Evolutionary conservation across 169 alveolate genomes (phyloP).

Genomic region (Plasmodium sp.): DNA sequence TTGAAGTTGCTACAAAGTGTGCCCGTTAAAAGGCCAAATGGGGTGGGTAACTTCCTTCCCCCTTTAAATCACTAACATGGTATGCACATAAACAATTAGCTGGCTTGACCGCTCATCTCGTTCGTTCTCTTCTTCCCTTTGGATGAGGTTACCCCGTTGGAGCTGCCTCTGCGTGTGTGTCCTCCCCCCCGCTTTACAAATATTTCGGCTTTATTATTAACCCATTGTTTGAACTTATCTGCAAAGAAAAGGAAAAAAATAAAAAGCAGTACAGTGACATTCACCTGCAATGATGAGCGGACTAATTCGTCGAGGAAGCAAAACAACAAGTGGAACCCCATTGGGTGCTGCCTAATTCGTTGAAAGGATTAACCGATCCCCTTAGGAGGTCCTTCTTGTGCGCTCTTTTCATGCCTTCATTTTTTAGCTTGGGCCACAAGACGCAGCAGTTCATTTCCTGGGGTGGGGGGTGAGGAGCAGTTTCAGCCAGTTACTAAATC

Average conservation of each 20-base stretch:
- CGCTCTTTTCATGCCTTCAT: background rate
- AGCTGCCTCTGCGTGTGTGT: background rate
- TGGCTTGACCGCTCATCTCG: background rate
- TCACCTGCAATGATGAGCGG: background rate
- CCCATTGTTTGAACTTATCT: constrained; percentile 54
- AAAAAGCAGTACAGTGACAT: background rate
- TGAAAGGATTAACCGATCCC: constrained; percentile 27
- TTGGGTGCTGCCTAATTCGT: background rate
- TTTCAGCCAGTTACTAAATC: background rate
- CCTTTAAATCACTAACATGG: background rate
- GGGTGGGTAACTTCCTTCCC: background rate
- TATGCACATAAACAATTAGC: background rate
- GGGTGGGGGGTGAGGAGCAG: background rate
- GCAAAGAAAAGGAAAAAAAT: constrained; percentile 2
- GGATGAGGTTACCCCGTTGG: background rate
- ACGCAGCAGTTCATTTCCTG: constrained; percentile 57
- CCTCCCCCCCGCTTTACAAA: background rate
- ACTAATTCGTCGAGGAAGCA: background rate
- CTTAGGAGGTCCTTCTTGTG: constrained; percentile 15
- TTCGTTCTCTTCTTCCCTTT: background rate
- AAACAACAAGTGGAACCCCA: background rate
- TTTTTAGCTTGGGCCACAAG: constrained; percentile 46
- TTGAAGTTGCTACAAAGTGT: background rate
- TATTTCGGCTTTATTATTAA: constrained; percentile 38
- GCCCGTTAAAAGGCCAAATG: background rate